Conservation (phyloP, 2,329 filamentous ascomycete genomes). For the Myriosclerotinia scirpicola region DNA sequence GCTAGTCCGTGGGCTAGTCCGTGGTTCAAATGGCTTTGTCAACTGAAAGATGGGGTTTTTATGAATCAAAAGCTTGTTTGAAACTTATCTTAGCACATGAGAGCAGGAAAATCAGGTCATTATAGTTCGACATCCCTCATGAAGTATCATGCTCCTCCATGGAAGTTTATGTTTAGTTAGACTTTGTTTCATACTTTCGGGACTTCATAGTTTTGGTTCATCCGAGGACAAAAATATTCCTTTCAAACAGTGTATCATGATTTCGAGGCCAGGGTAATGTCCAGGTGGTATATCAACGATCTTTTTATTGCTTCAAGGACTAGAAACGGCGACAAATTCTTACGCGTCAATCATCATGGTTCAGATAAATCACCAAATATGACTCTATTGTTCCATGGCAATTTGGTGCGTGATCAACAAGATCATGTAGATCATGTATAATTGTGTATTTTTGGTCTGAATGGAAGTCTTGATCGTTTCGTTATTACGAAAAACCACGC, state of each 20-base stretch:
- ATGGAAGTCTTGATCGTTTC: not conserved
- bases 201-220: not conserved
- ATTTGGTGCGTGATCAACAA: not conserved
- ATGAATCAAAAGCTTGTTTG: constrained; percentile 19
- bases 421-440: not conserved
- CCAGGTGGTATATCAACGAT: not conserved
- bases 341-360: not conserved
- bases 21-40: not conserved
- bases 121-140: constrained; percentile 4
- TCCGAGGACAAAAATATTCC: constrained; percentile 2
- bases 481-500: not conserved
- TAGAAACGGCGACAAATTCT: not conserved
- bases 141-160: not conserved
- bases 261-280: not conserved
- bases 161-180: not conserved
- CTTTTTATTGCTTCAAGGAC: not conserved
- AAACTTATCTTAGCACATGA: not conserved
- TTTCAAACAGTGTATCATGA: not conserved
- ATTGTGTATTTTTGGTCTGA: not conserved
- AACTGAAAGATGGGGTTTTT: not conserved
- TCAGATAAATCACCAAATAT: not conserved
- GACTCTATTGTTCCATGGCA: not conserved
- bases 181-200: not conserved
- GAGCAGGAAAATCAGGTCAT: not conserved
- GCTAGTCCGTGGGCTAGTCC: not conserved